Evolutionary conservation across 768 basidiomycete genomes (phyloP).

Genomic region (Hemileccinum impolitum): DNA sequence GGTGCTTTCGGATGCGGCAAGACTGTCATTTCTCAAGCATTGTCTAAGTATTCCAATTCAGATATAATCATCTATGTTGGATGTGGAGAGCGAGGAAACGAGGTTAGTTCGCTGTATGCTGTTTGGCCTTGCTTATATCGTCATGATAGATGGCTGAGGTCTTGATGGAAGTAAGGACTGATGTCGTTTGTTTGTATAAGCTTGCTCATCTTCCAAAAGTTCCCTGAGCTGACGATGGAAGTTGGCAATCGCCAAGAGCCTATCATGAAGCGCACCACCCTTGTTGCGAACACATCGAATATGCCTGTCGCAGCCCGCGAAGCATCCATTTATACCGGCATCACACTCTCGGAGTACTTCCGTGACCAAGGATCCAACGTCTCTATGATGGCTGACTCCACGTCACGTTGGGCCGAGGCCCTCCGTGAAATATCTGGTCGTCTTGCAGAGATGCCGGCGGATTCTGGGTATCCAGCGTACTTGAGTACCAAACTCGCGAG

Average conservation of each 20-base stretch:
- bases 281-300: slow-evolving; percentile 99
- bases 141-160: slow-evolving; percentile 90
- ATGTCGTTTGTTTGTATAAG: slow-evolving; percentile 1
- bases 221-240: slow-evolving; percentile 93
- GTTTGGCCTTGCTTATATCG: slow-evolving; percentile 33
- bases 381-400: slow-evolving; percentile 99
- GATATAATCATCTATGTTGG: slow-evolving; percentile 99
- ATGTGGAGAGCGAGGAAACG: slow-evolving; percentile 98
- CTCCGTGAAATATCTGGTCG: slow-evolving; percentile 99
- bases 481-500: slow-evolving; percentile 92
- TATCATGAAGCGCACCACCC: slow-evolving; percentile 99
- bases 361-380: slow-evolving; percentile 98
- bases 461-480: slow-evolving; percentile 98
- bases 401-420: slow-evolving; percentile 98
- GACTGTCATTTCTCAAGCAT: slow-evolving; percentile 97
- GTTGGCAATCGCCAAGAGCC: slow-evolving; percentile 91
- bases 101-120: slow-evolving; percentile 45
- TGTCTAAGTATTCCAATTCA: slow-evolving; percentile 98
- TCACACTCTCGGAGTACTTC: slow-evolving; percentile 99
- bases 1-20: slow-evolving; percentile 99
- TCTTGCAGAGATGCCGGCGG: slow-evolving; percentile 99
- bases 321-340: slow-evolving; percentile 99
- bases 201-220: slow-evolving; percentile 36
- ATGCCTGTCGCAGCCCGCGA: slow-evolving; percentile 99
- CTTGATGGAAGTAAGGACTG: slow-evolving; percentile 78